Evolutionary conservation across 257 asterid species (phyloP).

Genomic region (Euphrasia confusa): DNA sequence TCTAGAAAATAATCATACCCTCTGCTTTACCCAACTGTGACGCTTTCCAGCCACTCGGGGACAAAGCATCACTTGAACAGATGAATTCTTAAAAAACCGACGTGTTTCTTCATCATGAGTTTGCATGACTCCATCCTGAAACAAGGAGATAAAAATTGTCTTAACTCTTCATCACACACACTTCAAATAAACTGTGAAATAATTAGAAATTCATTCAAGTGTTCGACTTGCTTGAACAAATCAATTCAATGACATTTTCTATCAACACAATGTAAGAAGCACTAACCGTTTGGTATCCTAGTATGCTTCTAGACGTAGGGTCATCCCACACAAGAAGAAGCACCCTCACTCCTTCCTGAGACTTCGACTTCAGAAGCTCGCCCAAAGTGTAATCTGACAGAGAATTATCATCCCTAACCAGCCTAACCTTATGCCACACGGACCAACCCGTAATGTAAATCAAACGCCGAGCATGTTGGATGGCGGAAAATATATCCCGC

Average conservation of each 20-base stretch:
- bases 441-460: constrained; percentile 96
- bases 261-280: not conserved
- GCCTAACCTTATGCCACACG: constrained; percentile 92
- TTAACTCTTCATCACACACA: not conserved
- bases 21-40: constrained; percentile 90
- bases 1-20: constrained; percentile 47
- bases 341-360: constrained; percentile 99
- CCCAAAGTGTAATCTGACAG: constrained; percentile 62
- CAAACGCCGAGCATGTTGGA: constrained; percentile 73
- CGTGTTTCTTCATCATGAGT: constrained; percentile 99
- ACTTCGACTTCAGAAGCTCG: constrained; percentile 81
- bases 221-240: too few species aligned
- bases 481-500: constrained; percentile 81
- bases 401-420: constrained; percentile 71
- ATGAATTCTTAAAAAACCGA: constrained; percentile 80
- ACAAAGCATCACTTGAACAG: constrained; percentile 94
- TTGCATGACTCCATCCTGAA: constrained; percentile 95
- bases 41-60: constrained; percentile 97
- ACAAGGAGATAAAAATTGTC: not conserved
- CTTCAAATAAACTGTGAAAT: not conserved
- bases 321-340: constrained; percentile 97
- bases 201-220: too few species aligned
- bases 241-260: too few species aligned
- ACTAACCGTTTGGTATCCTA: constrained; percentile 91
- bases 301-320: constrained; percentile 92